Conservation (phyloP, 495 filamentous ascomycete genomes). For the Talaromyces stipitatus region DNA sequence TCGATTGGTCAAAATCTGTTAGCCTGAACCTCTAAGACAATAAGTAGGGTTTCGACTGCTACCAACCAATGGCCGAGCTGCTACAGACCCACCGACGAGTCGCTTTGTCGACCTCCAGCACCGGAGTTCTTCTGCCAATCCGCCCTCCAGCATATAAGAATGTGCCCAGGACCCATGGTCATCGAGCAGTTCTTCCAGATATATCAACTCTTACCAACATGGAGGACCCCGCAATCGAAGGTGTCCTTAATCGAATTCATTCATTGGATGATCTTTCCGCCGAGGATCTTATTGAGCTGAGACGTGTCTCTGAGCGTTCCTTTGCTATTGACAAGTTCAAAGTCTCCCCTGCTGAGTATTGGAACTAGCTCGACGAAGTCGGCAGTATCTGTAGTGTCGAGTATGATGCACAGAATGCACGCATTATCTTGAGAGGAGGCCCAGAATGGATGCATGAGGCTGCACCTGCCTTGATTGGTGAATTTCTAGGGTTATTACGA, state of each 20-base stretch:
- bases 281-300: background rate
- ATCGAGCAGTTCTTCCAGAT: background rate
- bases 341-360: background rate
- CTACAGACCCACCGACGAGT: background rate
- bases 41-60: background rate
- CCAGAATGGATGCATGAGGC: background rate
- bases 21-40: background rate
- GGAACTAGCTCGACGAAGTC: background rate
- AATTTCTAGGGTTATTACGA: background rate
- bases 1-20: conserved; percentile 5
- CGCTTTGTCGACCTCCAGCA: background rate
- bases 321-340: background rate
- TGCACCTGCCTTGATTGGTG: background rate
- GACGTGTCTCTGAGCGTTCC: background rate
- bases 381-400: background rate
- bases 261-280: background rate
- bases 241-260: background rate
- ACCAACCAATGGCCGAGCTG: background rate
- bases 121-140: background rate
- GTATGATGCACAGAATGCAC: conserved; percentile 1
- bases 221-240: background rate
- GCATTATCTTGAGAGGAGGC: background rate
- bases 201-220: background rate
- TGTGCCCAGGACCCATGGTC: background rate
- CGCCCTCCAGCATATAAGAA: conserved; percentile 1